Evolutionary conservation across 2,329 filamentous ascomycete genomes (phyloP).

Genomic region (Penicillium sp.): DNA sequence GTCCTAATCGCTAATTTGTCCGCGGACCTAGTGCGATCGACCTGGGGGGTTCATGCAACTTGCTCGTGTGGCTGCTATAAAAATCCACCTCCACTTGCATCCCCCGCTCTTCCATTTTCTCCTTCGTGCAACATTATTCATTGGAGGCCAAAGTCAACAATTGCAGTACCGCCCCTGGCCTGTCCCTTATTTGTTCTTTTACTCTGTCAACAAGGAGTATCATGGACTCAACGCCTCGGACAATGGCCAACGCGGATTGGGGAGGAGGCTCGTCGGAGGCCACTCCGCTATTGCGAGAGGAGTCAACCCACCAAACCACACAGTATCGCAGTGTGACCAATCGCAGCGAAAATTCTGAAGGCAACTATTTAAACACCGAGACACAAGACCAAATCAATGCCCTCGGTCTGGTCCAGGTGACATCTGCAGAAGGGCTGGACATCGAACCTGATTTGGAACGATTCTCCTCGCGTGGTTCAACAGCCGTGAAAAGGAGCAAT

Average conservation of each 20-base stretch:
- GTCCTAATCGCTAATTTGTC: neutral
- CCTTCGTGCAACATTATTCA: neutral
- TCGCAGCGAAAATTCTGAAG: conserved; percentile 8
- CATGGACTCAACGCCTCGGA: neutral
- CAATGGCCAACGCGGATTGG: conserved; percentile 1
- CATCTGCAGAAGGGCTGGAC: conserved; percentile 33
- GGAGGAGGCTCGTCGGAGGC: conserved; percentile 12
- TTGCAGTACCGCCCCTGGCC: neutral
- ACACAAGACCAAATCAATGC: conserved; percentile 25
- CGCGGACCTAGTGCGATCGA: neutral
- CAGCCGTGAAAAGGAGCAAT: conserved; percentile 13
- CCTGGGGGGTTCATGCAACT: neutral
- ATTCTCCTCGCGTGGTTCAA: conserved; percentile 17
- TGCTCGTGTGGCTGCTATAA: neutral
- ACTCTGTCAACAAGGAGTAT: neutral
- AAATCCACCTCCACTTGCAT: neutral
- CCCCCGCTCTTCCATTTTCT: neutral
- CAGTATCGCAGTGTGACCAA: conserved; percentile 11
- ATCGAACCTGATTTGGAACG: conserved; percentile 32
- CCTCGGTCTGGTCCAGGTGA: conserved; percentile 28
- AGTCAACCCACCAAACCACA: conserved; percentile 8
- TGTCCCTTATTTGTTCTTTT: neutral
- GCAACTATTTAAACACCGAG: conserved; percentile 3
- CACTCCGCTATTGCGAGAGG: conserved; percentile 22
- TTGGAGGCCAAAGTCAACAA: neutral